These are phyloP conservation scores for Amanita fuliginea DNA, from an alignment of 768 basidiomycete species.

Conservation along the genomic window DNA sequence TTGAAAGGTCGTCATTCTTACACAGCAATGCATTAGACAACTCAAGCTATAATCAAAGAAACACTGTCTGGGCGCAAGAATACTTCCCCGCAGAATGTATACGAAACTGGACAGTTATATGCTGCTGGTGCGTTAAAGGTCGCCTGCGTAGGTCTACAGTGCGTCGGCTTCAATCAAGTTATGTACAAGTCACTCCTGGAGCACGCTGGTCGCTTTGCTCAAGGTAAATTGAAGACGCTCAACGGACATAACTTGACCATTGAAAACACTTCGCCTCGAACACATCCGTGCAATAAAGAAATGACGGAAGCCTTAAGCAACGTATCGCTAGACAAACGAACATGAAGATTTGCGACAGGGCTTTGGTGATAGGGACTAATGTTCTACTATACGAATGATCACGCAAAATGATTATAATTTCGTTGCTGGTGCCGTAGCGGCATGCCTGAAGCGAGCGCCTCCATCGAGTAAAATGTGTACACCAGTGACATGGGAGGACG, in stretches of 20 bases:
- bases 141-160: conserved; percentile 65
- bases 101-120: conserved; percentile 67
- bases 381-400: background rate
- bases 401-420: conserved; percentile 19
- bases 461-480: conserved; percentile 66
- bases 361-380: background rate
- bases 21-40: conserved; percentile 33
- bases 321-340: background rate
- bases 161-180: conserved; percentile 61
- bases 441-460: conserved; percentile 29
- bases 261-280: background rate
- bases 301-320: background rate
- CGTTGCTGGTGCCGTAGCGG: conserved; percentile 17
- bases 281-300: conserved; percentile 1
- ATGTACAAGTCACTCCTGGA: conserved; percentile 59
- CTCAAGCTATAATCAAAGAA: conserved; percentile 57
- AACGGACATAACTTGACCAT: background rate
- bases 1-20: background rate
- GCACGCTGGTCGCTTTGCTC: conserved; percentile 37
- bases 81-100: conserved; percentile 65
- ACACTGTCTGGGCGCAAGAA: conserved; percentile 64
- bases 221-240: conserved; percentile 4
- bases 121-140: conserved; percentile 61
- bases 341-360: background rate
- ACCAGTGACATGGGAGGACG: conserved; percentile 66